These are phyloP conservation scores for Thraustochytrium aureum DNA, from an alignment of 352 stramenopile genomes.

Conservation along the genomic window DNA sequence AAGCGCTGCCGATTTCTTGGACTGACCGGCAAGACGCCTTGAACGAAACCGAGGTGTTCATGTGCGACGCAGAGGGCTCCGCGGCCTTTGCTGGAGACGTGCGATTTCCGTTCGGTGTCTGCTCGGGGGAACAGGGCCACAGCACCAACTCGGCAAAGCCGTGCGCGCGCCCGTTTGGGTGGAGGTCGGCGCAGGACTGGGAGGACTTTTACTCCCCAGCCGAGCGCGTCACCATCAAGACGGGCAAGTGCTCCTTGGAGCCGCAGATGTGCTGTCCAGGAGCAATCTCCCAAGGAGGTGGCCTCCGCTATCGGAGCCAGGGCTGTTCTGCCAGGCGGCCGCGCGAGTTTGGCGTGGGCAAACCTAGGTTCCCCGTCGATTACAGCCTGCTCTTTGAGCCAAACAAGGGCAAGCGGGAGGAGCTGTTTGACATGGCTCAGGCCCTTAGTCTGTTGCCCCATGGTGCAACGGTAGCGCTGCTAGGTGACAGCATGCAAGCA, in stretches of 20 bases:
- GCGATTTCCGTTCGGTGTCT: slow-evolving; percentile 59
- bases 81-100: no score
- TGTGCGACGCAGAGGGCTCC: no score
- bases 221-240: neutral
- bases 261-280: neutral
- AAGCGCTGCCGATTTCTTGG: no score
- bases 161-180: neutral
- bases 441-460: neutral
- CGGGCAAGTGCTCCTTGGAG: neutral
- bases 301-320: neutral
- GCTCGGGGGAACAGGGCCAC: neutral
- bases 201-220: neutral
- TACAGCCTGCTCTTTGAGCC: neutral
- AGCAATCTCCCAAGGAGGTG: neutral
- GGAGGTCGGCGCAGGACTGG: neutral
- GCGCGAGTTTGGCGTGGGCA: neutral
- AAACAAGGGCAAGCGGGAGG: neutral
- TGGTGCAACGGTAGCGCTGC: neutral
- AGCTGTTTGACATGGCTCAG: neutral
- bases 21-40: no score
- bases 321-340: neutral
- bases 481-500: neutral
- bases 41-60: no score
- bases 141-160: neutral
- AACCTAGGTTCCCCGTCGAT: neutral